phyloP scores from a whole-genome alignment of 192 early-diverging fungal species.

The Phlyctochytrium bullatum region DNA sequence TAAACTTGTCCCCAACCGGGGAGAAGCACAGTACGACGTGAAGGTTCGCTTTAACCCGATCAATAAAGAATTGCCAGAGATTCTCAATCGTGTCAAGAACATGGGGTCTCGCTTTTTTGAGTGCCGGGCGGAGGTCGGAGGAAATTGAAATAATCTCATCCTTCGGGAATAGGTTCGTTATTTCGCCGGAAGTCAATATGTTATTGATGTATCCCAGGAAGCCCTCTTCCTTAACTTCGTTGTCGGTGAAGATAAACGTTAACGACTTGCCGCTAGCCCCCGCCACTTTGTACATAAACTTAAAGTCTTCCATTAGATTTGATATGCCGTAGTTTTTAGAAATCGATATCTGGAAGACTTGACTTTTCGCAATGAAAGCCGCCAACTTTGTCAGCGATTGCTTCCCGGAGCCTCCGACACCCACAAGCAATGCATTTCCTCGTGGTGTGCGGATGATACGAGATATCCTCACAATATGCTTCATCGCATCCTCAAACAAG shows the following conservation, averaged over 20 bases:
- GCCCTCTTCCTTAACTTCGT: constrained; percentile 64
- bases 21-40: constrained; percentile 68
- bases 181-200: constrained; percentile 65
- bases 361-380: constrained; percentile 62
- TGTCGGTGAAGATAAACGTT: constrained; percentile 67
- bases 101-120: constrained; percentile 58
- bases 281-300: constrained; percentile 66
- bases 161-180: constrained; percentile 63
- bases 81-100: constrained; percentile 64
- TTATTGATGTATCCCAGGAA: constrained; percentile 67
- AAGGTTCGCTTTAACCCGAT: constrained; percentile 62
- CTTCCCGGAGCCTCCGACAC: constrained; percentile 68
- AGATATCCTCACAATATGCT: constrained; percentile 62
- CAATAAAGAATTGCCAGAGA: constrained; percentile 68
- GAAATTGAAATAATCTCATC: constrained; percentile 60
- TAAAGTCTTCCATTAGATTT: constrained; percentile 69
- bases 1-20: constrained; percentile 65
- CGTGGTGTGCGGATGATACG: constrained; percentile 61
- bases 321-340: constrained; percentile 56
- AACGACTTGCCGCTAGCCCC: constrained; percentile 57
- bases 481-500: constrained; percentile 68
- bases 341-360: constrained; percentile 64
- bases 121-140: constrained; percentile 50
- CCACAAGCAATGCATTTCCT: constrained; percentile 60
- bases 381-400: constrained; percentile 63